Percentiles rank a stretch among this genome's conserved stretches.
Evolutionary conservation across 23 red algal genomes (phyloP).

Genomic region (Gracilaria domingensis): DNA sequence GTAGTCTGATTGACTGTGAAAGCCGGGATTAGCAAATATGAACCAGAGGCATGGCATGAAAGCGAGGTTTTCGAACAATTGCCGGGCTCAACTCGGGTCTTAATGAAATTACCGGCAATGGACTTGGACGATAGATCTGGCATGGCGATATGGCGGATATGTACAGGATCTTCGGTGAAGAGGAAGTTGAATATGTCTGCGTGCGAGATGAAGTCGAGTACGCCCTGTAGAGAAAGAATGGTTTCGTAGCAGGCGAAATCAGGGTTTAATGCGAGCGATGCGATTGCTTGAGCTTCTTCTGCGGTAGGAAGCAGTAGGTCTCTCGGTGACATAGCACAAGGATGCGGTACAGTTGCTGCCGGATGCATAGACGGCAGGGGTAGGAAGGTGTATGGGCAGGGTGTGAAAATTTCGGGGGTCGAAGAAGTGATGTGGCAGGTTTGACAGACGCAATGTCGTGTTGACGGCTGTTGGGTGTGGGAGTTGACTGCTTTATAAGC

Average conservation of each 20-base stretch:
- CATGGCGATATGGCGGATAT: constrained; percentile 35
- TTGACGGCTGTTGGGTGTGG: not conserved
- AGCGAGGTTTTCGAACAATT: not conserved
- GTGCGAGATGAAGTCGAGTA: constrained; percentile 33
- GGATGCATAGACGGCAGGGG: not conserved
- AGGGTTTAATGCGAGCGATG: constrained; percentile 16
- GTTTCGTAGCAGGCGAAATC: constrained; percentile 1
- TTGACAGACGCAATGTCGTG: not conserved
- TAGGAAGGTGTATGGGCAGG: not conserved
- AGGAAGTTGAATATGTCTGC: constrained; percentile 27
- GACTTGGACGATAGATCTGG: constrained; percentile 28
- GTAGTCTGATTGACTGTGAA: constrained; percentile 33
- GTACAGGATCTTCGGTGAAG: constrained; percentile 29
- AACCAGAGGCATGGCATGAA: constrained; percentile 17
- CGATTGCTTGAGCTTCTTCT: constrained; percentile 25
- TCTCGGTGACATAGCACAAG: not conserved
- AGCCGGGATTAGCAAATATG: constrained; percentile 10
- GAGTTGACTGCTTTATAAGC: not conserved
- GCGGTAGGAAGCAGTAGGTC: constrained; percentile 23
- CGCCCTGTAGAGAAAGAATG: constrained; percentile 21
- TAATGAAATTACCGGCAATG: constrained; percentile 25
- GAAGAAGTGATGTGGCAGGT: not conserved
- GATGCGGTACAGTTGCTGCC: not conserved
- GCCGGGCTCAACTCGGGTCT: constrained; percentile 15
- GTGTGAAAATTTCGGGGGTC: not conserved